phyloP scores from a whole-genome alignment of 2,329 filamentous ascomycete genomes.

The Zalaria obscura region DNA sequence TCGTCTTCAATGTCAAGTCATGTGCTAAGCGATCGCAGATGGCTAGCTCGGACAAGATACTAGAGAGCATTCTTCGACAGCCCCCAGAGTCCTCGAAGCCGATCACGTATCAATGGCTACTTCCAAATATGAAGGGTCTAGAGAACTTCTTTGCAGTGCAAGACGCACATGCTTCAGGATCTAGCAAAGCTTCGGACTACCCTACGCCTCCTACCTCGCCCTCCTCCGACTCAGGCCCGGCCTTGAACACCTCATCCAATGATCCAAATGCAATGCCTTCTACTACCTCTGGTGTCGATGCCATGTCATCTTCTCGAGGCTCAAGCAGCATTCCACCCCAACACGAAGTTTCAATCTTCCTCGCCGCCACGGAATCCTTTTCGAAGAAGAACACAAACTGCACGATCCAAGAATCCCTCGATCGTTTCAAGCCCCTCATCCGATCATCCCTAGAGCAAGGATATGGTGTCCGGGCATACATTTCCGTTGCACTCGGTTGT shows the following conservation, averaged over 20 bases:
- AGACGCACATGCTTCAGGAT: slow-evolving; percentile 19
- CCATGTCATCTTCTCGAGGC: slow-evolving; percentile 28
- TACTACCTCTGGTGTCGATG: slow-evolving; percentile 18
- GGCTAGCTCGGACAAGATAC: slow-evolving; percentile 63
- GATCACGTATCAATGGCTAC: slow-evolving; percentile 66
- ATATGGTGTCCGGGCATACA: slow-evolving; percentile 61
- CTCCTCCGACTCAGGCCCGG: slow-evolving; percentile 21
- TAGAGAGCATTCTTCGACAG: slow-evolving; percentile 50
- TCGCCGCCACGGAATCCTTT: slow-evolving; percentile 69
- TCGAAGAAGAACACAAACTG: slow-evolving; percentile 73
- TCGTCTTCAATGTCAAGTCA: background rate
- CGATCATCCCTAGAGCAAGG: slow-evolving; percentile 48
- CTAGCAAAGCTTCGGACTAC: slow-evolving; percentile 33
- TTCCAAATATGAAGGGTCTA: slow-evolving; percentile 62
- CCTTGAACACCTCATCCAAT: slow-evolving; percentile 26
- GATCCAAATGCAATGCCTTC: slow-evolving; percentile 29
- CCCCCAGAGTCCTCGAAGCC: slow-evolving; percentile 38
- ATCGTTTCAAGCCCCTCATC: slow-evolving; percentile 57
- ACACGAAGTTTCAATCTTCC: slow-evolving; percentile 63
- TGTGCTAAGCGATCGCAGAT: slow-evolving; percentile 37
- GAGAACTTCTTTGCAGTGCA: slow-evolving; percentile 44
- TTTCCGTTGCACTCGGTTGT: slow-evolving; percentile 69
- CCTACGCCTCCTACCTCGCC: slow-evolving; percentile 27
- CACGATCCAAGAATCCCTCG: slow-evolving; percentile 58
- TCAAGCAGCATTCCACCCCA: slow-evolving; percentile 42